Evolutionary conservation across 2,329 filamentous ascomycete species (phyloP).

Genomic region (Sarocladium oryzae): DNA sequence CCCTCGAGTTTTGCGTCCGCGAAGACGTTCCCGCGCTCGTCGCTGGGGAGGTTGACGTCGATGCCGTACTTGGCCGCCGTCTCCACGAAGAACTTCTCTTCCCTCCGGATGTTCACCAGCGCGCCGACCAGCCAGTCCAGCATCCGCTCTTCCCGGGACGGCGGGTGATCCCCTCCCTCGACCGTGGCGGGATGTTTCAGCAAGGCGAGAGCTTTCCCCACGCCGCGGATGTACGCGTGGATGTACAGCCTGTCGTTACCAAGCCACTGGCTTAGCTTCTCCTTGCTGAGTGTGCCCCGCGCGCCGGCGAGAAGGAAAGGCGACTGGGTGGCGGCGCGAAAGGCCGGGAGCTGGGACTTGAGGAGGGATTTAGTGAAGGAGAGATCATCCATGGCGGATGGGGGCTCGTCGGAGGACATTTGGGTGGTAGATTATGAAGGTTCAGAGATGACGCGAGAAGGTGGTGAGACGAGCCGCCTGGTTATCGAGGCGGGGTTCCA

Average conservation of each 20-base stretch:
- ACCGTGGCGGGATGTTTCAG: background rate
- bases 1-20: slow-evolving; percentile 31
- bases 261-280: slow-evolving; percentile 58
- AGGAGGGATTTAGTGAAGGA: slow-evolving; percentile 54
- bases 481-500: background rate
- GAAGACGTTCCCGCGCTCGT: slow-evolving; percentile 17
- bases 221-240: slow-evolving; percentile 62
- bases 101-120: slow-evolving; percentile 58
- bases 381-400: slow-evolving; percentile 9
- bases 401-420: background rate
- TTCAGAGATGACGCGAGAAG: background rate
- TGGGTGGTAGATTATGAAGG: background rate
- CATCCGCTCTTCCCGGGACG: slow-evolving; percentile 29
- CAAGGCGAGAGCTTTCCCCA: slow-evolving; percentile 52
- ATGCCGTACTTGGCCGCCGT: slow-evolving; percentile 56
- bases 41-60: slow-evolving; percentile 32
- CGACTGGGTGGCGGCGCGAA: slow-evolving; percentile 54
- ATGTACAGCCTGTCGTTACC: slow-evolving; percentile 67
- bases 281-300: slow-evolving; percentile 50
- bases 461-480: background rate
- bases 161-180: background rate
- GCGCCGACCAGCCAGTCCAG: slow-evolving; percentile 58
- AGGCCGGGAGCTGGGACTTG: slow-evolving; percentile 36
- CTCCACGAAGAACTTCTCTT: slow-evolving; percentile 61
- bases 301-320: slow-evolving; percentile 62